Percentiles rank a stretch among this genome's conserved stretches.
Conservation (phyloP, 768 basidiomycete species). For the Naganishia friedmannii region DNA sequence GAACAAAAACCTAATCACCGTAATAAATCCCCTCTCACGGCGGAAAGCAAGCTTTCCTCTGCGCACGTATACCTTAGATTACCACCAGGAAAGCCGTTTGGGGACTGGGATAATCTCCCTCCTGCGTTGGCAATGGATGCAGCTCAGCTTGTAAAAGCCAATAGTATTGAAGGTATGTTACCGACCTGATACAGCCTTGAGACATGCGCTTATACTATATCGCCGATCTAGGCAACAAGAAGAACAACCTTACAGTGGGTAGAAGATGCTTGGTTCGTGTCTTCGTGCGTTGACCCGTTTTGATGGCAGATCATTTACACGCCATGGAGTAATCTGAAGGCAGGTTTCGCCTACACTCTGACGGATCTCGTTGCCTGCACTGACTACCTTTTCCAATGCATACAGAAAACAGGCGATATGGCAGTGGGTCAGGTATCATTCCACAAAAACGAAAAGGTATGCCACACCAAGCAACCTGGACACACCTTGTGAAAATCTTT, state of each 20-base stretch:
- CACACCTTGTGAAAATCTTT: neutral
- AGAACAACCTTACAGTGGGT: constrained; percentile 70
- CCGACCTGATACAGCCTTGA: too few relatives aligned
- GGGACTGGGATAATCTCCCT: constrained; percentile 79
- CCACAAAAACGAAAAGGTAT: constrained; percentile 79
- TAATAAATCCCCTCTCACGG: neutral
- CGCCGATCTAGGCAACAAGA: constrained; percentile 77
- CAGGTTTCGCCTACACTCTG: constrained; percentile 43
- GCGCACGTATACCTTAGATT: constrained; percentile 96
- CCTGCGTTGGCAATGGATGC: constrained; percentile 73
- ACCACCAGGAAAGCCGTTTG: constrained; percentile 63
- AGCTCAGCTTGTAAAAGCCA: constrained; percentile 94
- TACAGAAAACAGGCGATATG: constrained; percentile 95
- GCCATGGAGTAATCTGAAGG: constrained; percentile 87
- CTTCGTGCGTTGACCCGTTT: neutral
- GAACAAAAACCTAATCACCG: neutral
- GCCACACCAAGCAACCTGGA: constrained; percentile 29
- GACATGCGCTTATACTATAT: neutral
- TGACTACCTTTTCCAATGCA: neutral
- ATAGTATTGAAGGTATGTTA: constrained; percentile 81
- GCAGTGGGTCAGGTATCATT: constrained; percentile 94
- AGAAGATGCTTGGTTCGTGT: neutral
- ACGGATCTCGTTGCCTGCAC: neutral
- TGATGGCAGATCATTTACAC: constrained; percentile 74
- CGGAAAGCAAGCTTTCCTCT: constrained; percentile 65